These are phyloP conservation scores for Aeschynomene evenia DNA, from an alignment of 306 rosid genomes.

Conservation along the genomic window DNA sequence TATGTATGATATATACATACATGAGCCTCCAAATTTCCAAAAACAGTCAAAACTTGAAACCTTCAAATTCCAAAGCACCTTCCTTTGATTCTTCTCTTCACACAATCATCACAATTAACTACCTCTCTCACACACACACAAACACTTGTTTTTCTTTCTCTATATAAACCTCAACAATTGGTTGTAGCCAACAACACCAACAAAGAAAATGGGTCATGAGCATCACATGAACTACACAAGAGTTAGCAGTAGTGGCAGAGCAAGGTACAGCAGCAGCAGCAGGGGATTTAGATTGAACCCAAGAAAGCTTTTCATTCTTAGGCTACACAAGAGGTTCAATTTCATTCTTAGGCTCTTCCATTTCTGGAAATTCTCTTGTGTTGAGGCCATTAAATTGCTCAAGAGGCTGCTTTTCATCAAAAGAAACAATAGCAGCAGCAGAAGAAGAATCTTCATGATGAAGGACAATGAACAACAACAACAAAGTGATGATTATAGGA, in stretches of 20 bases:
- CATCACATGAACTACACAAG: constrained; percentile 53
- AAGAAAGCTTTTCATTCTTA: constrained; percentile 34
- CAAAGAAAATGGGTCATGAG: constrained; percentile 36
- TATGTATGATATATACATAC: constrained; percentile 21
- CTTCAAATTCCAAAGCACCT: constrained; percentile 32
- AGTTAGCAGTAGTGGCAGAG: constrained; percentile 38
- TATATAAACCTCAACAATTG: background rate
- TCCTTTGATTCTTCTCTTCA: constrained; percentile 27
- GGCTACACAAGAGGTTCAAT: constrained; percentile 49
- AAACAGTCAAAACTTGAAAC: constrained; percentile 13
- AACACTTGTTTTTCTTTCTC: background rate
- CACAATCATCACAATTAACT: constrained; percentile 21
- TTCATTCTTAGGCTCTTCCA: constrained; percentile 48
- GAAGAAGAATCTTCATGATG: constrained; percentile 25
- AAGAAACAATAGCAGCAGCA: constrained; percentile 26
- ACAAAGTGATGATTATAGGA: constrained; percentile 31
- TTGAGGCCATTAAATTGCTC: constrained; percentile 37
- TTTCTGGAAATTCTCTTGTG: constrained; percentile 42
- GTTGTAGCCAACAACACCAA: background rate
- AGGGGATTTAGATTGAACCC: constrained; percentile 60
- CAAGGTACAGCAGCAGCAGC: constrained; percentile 6
- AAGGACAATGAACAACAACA: constrained; percentile 26
- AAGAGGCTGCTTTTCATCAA: constrained; percentile 35
- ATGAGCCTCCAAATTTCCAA: constrained; percentile 17
- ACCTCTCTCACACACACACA: constrained; percentile 33